Percentiles rank a stretch among this genome's conserved stretches.
These are phyloP conservation scores for Xylariaceae sp. DNA, from an alignment of 2,329 filamentous ascomycete species.

Conservation along the genomic window DNA sequence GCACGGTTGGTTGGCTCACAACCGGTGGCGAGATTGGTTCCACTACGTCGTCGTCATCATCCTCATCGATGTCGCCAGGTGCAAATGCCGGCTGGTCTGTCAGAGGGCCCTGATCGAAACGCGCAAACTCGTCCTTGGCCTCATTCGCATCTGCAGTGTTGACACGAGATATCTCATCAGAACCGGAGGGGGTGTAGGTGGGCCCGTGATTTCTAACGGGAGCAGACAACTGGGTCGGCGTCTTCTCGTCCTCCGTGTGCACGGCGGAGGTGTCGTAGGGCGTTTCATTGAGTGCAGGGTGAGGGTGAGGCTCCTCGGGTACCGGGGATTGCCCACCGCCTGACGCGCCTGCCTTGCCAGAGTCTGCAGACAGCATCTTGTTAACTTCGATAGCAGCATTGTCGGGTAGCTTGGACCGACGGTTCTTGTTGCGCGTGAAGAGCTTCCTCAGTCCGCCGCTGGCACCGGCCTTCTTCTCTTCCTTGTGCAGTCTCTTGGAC, in stretches of 20 bases:
- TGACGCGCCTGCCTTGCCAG: conserved; percentile 25
- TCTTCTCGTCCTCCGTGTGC: conserved; percentile 21
- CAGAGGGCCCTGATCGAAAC: conserved; percentile 86
- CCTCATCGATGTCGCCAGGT: conserved; percentile 49
- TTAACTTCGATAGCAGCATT: conserved; percentile 47
- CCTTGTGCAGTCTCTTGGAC: conserved; percentile 51
- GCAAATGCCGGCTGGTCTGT: conserved; percentile 80
- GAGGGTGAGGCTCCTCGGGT: conserved; percentile 21
- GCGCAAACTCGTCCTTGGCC: conserved; percentile 55
- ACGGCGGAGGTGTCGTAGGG: conserved; percentile 23
- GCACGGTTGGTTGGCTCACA: conserved; percentile 33
- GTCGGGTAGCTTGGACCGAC: conserved; percentile 51
- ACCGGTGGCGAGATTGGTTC: conserved; percentile 49
- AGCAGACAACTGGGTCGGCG: conserved; percentile 26
- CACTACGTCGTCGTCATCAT: conserved; percentile 49
- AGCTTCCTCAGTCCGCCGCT: conserved; percentile 53
- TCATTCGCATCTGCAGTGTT: conserved; percentile 54
- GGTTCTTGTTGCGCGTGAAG: conserved; percentile 58
- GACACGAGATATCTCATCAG: conserved; percentile 51
- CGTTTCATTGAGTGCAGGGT: conserved; percentile 21
- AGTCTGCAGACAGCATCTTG: conserved; percentile 42
- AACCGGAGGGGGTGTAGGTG: conserved; percentile 40
- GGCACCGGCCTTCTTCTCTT: conserved; percentile 32
- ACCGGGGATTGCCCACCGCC: conserved; percentile 26
- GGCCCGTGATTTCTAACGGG: conserved; percentile 27